A percentile compares a stretch with the other conserved stretches of the same genome.
These are phyloP conservation scores for Reticulascus tulasneorum DNA, from an alignment of 2,329 filamentous ascomycete genomes.

Conservation along the genomic window DNA sequence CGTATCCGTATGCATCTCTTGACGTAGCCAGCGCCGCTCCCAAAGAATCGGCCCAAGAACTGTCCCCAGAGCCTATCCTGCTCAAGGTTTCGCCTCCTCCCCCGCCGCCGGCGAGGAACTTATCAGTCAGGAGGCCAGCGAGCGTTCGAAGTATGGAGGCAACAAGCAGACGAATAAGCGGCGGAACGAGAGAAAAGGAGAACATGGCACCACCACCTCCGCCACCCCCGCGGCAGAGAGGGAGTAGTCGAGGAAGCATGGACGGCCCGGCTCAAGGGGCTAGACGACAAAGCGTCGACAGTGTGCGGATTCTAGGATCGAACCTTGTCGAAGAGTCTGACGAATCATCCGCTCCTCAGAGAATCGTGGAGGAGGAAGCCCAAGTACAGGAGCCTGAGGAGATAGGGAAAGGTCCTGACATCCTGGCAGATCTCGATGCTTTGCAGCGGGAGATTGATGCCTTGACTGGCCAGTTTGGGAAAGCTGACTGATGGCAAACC, in stretches of 20 bases:
- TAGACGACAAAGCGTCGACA: conserved; percentile 29
- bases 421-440: conserved; percentile 68
- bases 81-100: conserved; percentile 32
- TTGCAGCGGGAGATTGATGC: conserved; percentile 75
- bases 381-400: conserved; percentile 17
- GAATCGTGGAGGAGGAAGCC: conserved; percentile 16
- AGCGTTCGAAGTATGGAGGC: conserved; percentile 39
- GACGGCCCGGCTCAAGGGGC: conserved; percentile 26
- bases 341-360: no score
- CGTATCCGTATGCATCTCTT: not conserved
- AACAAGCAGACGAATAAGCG: conserved; percentile 11
- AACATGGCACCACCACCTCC: conserved; percentile 40
- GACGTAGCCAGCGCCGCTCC: conserved; percentile 5
- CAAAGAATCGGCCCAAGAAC: not conserved
- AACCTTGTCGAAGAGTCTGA: conserved; percentile 21
- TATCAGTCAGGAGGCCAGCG: conserved; percentile 39
- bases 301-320: conserved; percentile 15
- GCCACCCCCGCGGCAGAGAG: conserved; percentile 42
- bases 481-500: conserved; percentile 7
- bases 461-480: conserved; percentile 41
- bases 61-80: no score
- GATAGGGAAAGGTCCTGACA: conserved; percentile 45
- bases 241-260: conserved; percentile 40
- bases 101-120: conserved; percentile 41
- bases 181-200: conserved; percentile 6